Base-by-base conservation (phyloP, 768 basidiomycete genomes). In the Calocera viscosa region DNA sequence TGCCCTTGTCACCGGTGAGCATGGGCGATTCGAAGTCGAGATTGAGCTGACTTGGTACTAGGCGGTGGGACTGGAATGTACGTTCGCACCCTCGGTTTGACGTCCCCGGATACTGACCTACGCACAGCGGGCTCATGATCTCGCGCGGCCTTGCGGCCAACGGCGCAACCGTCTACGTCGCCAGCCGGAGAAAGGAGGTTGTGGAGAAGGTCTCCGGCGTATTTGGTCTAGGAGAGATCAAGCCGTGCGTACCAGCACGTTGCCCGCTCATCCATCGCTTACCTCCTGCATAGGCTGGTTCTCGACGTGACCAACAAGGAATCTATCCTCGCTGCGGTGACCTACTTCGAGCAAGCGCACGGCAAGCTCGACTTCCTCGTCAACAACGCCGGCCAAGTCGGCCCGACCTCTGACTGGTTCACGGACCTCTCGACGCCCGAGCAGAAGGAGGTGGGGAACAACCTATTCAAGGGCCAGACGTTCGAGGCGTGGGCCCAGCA, bases 141-240 rank as follows among this genome's bases (percentile, higher is more conserved):
- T 78, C 88, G 10, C 79, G 81, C 65, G 89, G 88, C 2, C 80
- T 91, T 14, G 90, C 89, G 17, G 81, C 85, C 32, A 87, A 86
- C 71, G 89, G 90, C 0, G 89, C 90, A 16, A 87, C 84, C 70
- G 89, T 90, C 17, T 92, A 91, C 72, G 88, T 91, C 71, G 86
- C 84, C 1, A 87, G 88, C 19, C 79, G 90, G 40, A 82, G 90
- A 53, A 74, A 80, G 60, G 83, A 86, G 2, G 84, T 88, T 1
- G 80, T 92, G 24, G 80, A 87, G 71, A 69, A 65, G 16, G 70
- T 69, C 34, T 68, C 71, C 17, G 41, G 40, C 30, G 65, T 66
- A 24, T 49, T 67, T 22, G 66, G 32, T 16, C 82, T 79, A 69
- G 79, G 82, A 17, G 77, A 75, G 53, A 77, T 90, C 35, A 74